phyloP scores from a whole-genome alignment of 345 rosid species.

The Populus nigra region DNA sequence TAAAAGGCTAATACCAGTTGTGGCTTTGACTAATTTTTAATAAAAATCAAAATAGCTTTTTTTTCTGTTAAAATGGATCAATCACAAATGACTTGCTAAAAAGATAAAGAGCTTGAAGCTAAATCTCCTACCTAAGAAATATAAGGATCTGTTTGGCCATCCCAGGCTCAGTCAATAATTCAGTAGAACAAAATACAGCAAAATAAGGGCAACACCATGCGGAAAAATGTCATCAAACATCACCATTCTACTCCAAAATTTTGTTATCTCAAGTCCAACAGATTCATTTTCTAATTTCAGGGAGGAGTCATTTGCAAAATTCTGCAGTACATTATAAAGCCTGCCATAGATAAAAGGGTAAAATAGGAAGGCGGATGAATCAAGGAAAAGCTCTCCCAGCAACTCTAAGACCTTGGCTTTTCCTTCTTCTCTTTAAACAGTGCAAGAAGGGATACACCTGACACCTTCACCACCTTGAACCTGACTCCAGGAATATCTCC shows the following conservation, averaged over 20 bases:
- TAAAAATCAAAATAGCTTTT: background rate
- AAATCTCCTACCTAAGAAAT: background rate
- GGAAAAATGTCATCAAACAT: background rate
- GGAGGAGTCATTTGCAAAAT: background rate
- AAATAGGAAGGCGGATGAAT: background rate
- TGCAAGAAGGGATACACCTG: constrained; percentile 76
- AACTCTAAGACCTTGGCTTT: constrained; percentile 68
- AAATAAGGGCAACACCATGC: background rate
- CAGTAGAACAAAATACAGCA: background rate
- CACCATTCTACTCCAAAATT: background rate
- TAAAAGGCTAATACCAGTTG: background rate
- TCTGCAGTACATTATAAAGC: background rate
- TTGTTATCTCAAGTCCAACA: background rate
- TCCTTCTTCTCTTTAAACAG: constrained; percentile 85
- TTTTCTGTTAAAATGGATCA: background rate
- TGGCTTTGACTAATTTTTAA: background rate
- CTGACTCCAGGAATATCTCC: constrained; percentile 91
- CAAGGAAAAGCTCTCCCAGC: background rate
- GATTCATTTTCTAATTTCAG: background rate
- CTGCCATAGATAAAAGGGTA: background rate
- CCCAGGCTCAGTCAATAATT: background rate
- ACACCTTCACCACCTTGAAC: constrained; percentile 84
- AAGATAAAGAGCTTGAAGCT: background rate
- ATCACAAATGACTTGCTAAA: background rate
- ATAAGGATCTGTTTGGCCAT: background rate